phyloP scores from a whole-genome alignment of 495 filamentous ascomycete species.

The Rhypophila decipiens region DNA sequence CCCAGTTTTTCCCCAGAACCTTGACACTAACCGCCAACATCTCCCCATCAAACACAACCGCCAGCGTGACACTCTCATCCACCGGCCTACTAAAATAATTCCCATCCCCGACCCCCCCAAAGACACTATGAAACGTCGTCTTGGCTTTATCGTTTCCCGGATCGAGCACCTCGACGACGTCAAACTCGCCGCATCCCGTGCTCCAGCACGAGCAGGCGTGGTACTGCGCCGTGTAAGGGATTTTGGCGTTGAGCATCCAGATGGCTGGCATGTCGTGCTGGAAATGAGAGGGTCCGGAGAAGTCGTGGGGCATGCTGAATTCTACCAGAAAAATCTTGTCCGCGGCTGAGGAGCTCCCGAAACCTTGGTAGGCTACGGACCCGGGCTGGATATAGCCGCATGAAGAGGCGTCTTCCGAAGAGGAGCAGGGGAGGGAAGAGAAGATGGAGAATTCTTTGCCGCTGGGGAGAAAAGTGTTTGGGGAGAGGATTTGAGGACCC shows the following conservation, averaged over 20 bases:
- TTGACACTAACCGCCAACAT: background rate
- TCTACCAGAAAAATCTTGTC: constrained; percentile 61
- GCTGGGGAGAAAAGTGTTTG: constrained; percentile 48
- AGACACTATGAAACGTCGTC: constrained; percentile 54
- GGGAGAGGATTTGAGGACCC: constrained; percentile 42
- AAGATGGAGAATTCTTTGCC: constrained; percentile 56
- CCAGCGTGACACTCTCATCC: constrained; percentile 46
- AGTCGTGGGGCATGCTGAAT: constrained; percentile 57
- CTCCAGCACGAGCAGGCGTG: constrained; percentile 61
- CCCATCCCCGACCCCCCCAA: constrained; percentile 50
- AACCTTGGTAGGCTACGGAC: constrained; percentile 62
- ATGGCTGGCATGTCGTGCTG: constrained; percentile 53
- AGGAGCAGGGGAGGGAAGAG: constrained; percentile 47
- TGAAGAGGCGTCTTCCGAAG: constrained; percentile 37
- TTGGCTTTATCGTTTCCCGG: constrained; percentile 43
- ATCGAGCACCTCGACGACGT: constrained; percentile 60
- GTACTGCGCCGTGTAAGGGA: constrained; percentile 62
- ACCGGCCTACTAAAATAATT: constrained; percentile 61
- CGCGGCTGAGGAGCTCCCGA: constrained; percentile 49
- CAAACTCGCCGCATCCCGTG: constrained; percentile 61
- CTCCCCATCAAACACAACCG: constrained; percentile 47
- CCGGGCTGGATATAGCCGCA: constrained; percentile 56
- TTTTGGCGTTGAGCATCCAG: constrained; percentile 66
- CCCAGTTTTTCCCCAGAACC: background rate
- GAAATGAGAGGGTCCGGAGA: background rate